A percentile compares a stretch with the other conserved stretches of the same genome.
Conservation (phyloP, 192 early-diverging fungal species). For the Spizellomyces sp. region DNA sequence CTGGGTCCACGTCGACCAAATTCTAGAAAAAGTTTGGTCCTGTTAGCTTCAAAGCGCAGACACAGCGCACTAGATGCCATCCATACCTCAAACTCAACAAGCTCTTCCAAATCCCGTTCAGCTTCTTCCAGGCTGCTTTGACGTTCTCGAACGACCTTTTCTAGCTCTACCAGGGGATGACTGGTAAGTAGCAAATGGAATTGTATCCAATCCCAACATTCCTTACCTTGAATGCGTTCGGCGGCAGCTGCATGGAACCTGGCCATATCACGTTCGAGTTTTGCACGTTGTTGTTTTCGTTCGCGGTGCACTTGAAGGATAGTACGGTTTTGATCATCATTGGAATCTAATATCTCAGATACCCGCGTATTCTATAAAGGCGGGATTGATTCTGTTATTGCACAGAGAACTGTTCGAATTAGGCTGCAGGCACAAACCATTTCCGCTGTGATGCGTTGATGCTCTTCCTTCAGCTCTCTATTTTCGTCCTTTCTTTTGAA, state of each 20-base stretch:
- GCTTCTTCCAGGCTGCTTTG: neutral
- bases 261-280: neutral
- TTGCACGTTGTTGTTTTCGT: neutral
- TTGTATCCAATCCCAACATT: neutral
- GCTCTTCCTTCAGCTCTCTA: neutral
- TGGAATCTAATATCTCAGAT: constrained; percentile 8
- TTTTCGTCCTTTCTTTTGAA: neutral
- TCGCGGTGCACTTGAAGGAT: constrained; percentile 6
- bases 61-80: neutral
- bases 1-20: neutral
- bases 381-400: neutral
- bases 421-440: neutral
- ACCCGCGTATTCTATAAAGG: constrained; percentile 10
- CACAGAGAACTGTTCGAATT: no score
- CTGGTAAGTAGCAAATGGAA: no score
- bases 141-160: neutral
- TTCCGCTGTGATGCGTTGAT: neutral
- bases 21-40: neutral
- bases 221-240: neutral
- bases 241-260: neutral
- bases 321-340: neutral
- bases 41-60: neutral
- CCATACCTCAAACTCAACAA: neutral
- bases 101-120: neutral
- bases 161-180: no score